Base-by-base conservation (phyloP, 352 stramenopile genomes). In the Phytophthora uliginosa region DNA sequence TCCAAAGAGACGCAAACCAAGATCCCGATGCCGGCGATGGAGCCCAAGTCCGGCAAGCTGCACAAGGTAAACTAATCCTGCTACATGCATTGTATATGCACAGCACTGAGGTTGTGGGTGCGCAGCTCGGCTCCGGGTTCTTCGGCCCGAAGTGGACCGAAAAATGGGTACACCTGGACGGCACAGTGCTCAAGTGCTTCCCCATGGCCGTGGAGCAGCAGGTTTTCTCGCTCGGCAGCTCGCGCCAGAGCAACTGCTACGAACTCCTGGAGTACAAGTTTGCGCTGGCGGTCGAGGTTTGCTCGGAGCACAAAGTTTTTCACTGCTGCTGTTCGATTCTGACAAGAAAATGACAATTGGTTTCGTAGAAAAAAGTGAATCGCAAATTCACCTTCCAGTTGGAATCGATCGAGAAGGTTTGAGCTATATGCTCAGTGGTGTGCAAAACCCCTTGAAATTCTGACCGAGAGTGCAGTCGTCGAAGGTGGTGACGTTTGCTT, bases 161-260 rank as follows among this genome's bases (percentile, higher is more conserved):
- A 62, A 95, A 94, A 56, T 94, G 88, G 88, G 86, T 91, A 7
- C 86, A 93, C 42, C 68, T 93, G 36, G 88, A 95, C 63, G 83
- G 82, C 34, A 76, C 76, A n/a, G 31, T 84, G 69, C 82, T 95
- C 71, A 92, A 89, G 42, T 94, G 86, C 70, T 93, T 92, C 58
- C 81, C 86, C 22, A 93, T 95, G 79, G 79, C 81, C 48, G 78
- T 84, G 15, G 78, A 90, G 65, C 77, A 85, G 60, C 69, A 76
- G 13, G 63, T 85, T 34, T 93, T 94, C 67, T 85, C 86, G 28
- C 78, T 90, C 50, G 73, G 83, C 4, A 88, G 82, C 34, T 79
- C 79, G 0, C 81, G 81, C 4, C 78, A 88, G 20, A 91, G 70
- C 52, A 79, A 69, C 15, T 73, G 76, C 4, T 79, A 92, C 13